These are phyloP conservation scores for Aspergillaceae sp. DNA, from an alignment of 2,329 filamentous ascomycete species.

Conservation along the genomic window DNA sequence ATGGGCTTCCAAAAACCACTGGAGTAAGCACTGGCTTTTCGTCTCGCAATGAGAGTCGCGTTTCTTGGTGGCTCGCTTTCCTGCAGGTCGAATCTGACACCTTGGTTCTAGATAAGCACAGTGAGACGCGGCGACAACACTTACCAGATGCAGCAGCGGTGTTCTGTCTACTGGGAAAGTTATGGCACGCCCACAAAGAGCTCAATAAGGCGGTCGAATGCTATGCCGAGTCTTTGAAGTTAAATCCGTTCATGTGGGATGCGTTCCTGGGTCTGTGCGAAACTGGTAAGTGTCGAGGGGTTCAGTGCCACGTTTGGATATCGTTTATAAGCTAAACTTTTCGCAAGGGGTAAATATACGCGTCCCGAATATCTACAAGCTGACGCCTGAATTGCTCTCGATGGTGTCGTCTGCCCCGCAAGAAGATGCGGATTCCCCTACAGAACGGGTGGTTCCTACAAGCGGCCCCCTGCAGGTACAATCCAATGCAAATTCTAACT, in stretches of 20 bases:
- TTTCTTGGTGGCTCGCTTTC: neutral
- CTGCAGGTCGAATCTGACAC: conserved; percentile 2
- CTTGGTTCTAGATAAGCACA: conserved; percentile 53
- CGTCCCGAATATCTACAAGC: conserved; percentile 77
- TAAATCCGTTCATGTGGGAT: conserved; percentile 98
- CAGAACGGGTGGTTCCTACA: conserved; percentile 25
- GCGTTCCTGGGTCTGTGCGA: conserved; percentile 85
- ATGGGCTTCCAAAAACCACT: conserved; percentile 67
- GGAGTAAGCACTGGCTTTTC: conserved; percentile 52
- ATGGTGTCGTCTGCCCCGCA: conserved; percentile 34
- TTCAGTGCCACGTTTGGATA: neutral
- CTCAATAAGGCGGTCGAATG: conserved; percentile 74
- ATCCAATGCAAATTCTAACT: conserved; percentile 25
- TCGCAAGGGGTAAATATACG: conserved; percentile 64
- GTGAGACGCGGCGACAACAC: conserved; percentile 62
- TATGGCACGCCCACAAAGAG: conserved; percentile 72
- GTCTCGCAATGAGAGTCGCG: neutral
- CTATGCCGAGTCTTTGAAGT: conserved; percentile 80
- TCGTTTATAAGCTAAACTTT: conserved; percentile 4
- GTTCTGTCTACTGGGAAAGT: conserved; percentile 75
- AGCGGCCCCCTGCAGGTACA: conserved; percentile 30
- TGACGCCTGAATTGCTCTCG: conserved; percentile 55
- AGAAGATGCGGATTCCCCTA: conserved; percentile 19
- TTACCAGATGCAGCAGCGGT: conserved; percentile 76
- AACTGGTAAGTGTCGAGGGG: conserved; percentile 41